A percentile compares a stretch with the other conserved stretches of the same genome.
Conservation (phyloP, 2,329 filamentous ascomycete genomes). For the Aspergillus neoniger region DNA sequence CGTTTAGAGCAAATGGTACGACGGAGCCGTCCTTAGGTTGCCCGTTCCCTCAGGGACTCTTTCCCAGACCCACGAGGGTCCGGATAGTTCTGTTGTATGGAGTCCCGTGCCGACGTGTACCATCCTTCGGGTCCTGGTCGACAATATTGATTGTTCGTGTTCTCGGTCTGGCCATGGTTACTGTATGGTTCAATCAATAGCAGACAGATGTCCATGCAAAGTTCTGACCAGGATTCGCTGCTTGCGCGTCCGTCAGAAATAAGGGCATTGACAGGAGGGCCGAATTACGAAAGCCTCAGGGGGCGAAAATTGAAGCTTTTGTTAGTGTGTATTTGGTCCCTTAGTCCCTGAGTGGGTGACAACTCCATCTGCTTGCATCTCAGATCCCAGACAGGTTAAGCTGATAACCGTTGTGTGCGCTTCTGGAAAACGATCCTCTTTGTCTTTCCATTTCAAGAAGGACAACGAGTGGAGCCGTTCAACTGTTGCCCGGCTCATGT, state of each 20-base stretch:
- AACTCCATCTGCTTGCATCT: constrained; percentile 8
- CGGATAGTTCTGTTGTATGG: background rate
- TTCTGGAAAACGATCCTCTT: constrained; percentile 24
- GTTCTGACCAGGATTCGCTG: background rate
- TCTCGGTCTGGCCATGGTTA: background rate
- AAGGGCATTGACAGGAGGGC: background rate
- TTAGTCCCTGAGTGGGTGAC: constrained; percentile 9
- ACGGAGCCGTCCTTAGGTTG: constrained; percentile 8
- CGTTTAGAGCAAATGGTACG: constrained; percentile 16
- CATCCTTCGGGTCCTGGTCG: background rate
- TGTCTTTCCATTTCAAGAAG: constrained; percentile 24
- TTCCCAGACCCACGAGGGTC: constrained; percentile 16
- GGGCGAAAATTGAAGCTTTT: constrained; percentile 15
- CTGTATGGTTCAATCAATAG: background rate
- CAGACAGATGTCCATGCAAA: background rate
- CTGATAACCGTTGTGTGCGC: constrained; percentile 15
- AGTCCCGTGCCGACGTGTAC: background rate
- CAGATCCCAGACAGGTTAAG: constrained; percentile 6
- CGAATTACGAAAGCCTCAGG: background rate
- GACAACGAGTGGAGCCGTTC: constrained; percentile 33
- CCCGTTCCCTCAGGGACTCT: constrained; percentile 10
- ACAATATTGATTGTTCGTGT: background rate
- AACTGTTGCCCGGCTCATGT: constrained; percentile 15
- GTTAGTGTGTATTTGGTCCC: constrained; percentile 6
- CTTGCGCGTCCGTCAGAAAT: constrained; percentile 4